Evolutionary conservation across 306 rosid genomes (phyloP), one percentile per base, ranked within the genome.

Genomic region (Cucumis hystrix): DNA sequence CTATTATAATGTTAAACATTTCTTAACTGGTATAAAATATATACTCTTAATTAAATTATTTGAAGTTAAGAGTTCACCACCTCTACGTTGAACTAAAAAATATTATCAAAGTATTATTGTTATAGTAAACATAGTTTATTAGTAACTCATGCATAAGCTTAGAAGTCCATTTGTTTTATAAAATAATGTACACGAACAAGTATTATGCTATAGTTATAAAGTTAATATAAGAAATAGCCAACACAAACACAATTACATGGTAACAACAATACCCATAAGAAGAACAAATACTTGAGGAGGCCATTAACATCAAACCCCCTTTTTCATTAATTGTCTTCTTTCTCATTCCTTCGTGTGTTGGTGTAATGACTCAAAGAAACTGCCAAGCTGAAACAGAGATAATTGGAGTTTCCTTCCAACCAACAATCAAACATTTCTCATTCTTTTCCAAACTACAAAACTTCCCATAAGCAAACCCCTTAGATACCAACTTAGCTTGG

Each of bases 401-500:
- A 74, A 93, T 35, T 21, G 92, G 93, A 10, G 93, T 87, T 71
- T 94, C 97, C 67, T 88, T 93, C 98, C 98, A 91, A 58, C 97
- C 93, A 75, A 88, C 78, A 4, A 66, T 1, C 3, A 91, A 78
- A 76, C 86, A 71, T 75, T 84, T 86, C 0, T 82, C 90, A 83
- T 84, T 83, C 62, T 58, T 80, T 12, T 88, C 88, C 0, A 91
- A 6, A 49, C 84, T 87, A 77, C 92, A 88, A 76, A 76, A 81
- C 18, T 84, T 80, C 57, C 86, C 89, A 62, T n/a, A 23, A 20
- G 75, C 63, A 69, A 89, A 89, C 77, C 60, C 43, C 37, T 86
- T 78, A 11, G 77, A 79, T 37, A 91, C 83, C 73, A 93, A 78
- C 5, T 79, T 66, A 65, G 92, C 93, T 80, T 91, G 98, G 84